These are phyloP conservation scores for Saccharomycopsis malanga DNA, from an alignment of 805 yeast genomes.

Conservation along the genomic window DNA sequence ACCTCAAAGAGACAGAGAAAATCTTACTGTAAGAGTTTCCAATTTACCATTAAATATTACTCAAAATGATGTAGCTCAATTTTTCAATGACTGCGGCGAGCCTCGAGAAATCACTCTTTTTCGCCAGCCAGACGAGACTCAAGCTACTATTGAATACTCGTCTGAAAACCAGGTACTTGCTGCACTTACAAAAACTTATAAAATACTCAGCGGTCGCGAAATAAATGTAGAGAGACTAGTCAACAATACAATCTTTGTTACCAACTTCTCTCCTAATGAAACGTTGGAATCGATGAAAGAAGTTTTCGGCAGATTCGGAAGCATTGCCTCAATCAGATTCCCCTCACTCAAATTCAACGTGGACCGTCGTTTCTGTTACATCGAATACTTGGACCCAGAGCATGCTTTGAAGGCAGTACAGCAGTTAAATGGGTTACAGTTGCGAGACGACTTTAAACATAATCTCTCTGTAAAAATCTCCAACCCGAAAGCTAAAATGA, in stretches of 20 bases:
- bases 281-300: slow-evolving; percentile 33
- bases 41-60: slow-evolving; percentile 37
- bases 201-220: slow-evolving; percentile 36
- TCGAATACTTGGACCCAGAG: slow-evolving; percentile 44
- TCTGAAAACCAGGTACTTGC: slow-evolving; percentile 41
- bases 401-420: slow-evolving; percentile 40
- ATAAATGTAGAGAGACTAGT: slow-evolving; percentile 40
- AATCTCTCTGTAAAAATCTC: slow-evolving; percentile 54
- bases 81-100: slow-evolving; percentile 58
- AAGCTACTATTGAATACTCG: slow-evolving; percentile 55
- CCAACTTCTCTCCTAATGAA: slow-evolving; percentile 61
- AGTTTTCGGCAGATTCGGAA: slow-evolving; percentile 37
- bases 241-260: slow-evolving; percentile 58
- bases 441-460: slow-evolving; percentile 31
- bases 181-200: slow-evolving; percentile 55
- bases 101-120: slow-evolving; percentile 33
- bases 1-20: slow-evolving; percentile 60
- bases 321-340: slow-evolving; percentile 45
- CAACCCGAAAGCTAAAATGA: slow-evolving; percentile 41
- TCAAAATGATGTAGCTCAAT: slow-evolving; percentile 33
- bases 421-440: slow-evolving; percentile 33
- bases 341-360: slow-evolving; percentile 54
- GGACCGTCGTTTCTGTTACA: slow-evolving; percentile 65
- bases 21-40: slow-evolving; percentile 46
- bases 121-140: slow-evolving; percentile 1